These are phyloP conservation scores for Ustilago esculenta DNA, from an alignment of 1,284 basidiomycete species.

Conservation along the genomic window DNA sequence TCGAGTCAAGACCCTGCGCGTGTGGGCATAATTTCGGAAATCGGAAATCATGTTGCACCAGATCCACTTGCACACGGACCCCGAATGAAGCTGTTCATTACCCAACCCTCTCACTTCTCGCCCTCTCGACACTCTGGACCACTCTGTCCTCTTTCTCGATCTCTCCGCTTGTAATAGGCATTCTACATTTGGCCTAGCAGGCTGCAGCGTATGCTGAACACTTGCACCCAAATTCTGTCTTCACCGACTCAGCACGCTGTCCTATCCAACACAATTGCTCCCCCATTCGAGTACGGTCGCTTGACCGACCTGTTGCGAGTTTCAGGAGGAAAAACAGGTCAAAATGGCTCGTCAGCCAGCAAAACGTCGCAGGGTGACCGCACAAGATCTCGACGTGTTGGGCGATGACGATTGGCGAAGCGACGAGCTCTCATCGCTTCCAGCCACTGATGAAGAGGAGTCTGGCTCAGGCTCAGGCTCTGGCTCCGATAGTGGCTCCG, in stretches of 20 bases:
- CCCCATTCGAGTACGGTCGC: neutral
- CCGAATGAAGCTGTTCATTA: neutral
- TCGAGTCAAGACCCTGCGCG: neutral
- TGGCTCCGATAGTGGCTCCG: slow-evolving; percentile 13
- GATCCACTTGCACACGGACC: slow-evolving; percentile 8
- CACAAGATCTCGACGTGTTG: slow-evolving; percentile 29
- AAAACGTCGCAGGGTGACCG: slow-evolving; percentile 29
- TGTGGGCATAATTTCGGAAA: neutral
- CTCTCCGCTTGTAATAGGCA: too few species aligned
- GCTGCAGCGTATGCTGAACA: too few species aligned
- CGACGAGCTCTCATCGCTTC: slow-evolving; percentile 41
- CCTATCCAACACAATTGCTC: neutral
- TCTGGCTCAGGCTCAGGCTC: slow-evolving; percentile 14
- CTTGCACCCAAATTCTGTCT: too few species aligned
- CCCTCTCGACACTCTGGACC: too few species aligned
- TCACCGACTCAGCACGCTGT: too few species aligned
- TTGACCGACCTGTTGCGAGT: too few species aligned
- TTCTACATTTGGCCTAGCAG: too few species aligned
- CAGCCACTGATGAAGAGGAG: slow-evolving; percentile 30
- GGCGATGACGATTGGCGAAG: slow-evolving; percentile 45
- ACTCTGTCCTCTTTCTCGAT: too few species aligned
- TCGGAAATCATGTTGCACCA: slow-evolving; percentile 1
- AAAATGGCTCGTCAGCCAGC: slow-evolving; percentile 33
- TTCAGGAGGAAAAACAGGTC: too few species aligned
- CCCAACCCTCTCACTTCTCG: neutral